These are phyloP conservation scores for Brettanomyces bruxellensis DNA, from an alignment of 805 yeast species.

Conservation along the genomic window DNA sequence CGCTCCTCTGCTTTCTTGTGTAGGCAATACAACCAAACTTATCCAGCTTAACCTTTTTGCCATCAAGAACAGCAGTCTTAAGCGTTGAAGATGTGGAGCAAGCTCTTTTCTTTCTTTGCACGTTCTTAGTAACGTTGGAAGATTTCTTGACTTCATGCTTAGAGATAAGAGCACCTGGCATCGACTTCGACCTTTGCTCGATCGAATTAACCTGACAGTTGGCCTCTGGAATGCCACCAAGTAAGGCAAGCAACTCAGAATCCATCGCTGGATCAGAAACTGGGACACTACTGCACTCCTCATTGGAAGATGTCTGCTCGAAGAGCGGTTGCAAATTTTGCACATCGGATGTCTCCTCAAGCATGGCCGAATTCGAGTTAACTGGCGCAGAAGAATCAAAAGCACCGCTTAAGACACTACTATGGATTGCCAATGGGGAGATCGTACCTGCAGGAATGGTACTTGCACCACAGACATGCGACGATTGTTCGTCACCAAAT, in stretches of 20 bases:
- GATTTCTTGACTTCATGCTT: background rate
- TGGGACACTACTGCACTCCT: background rate
- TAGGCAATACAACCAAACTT: conserved; percentile 69
- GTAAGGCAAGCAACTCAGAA: background rate
- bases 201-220: conserved; percentile 1
- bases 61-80: conserved; percentile 1
- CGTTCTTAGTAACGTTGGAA: background rate
- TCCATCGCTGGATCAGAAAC: background rate
- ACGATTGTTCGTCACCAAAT: background rate
- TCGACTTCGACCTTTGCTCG: background rate
- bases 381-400: conserved; percentile 24
- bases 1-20: conserved; percentile 65
- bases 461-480: background rate
- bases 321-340: conserved; percentile 41
- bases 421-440: conserved; percentile 46
- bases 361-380: conserved; percentile 39
- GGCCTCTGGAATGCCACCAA: background rate
- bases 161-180: background rate
- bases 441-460: conserved; percentile 16
- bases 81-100: conserved; percentile 5
- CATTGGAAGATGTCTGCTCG: background rate
- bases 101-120: conserved; percentile 3
- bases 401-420: conserved; percentile 43
- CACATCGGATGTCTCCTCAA: conserved; percentile 15
- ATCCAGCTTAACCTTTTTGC: conserved; percentile 37